phyloP scores from a whole-genome alignment of 2,329 filamentous ascomycete species.

The Fusarium austroafricanum region DNA sequence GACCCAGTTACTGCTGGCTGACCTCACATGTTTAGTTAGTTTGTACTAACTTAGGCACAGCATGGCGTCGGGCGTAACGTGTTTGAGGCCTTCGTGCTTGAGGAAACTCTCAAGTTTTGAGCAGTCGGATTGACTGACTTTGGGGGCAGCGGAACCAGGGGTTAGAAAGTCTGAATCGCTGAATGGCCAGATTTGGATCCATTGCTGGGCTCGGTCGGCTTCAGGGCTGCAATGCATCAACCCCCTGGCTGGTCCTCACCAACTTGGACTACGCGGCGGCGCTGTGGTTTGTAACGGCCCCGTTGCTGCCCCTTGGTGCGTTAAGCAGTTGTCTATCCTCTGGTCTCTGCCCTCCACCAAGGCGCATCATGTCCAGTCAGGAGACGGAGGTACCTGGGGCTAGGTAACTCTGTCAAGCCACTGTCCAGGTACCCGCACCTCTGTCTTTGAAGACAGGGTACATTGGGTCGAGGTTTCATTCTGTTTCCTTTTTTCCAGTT shows the following conservation, averaged over 20 bases:
- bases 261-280: slow-evolving; percentile 18
- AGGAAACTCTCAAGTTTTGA: slow-evolving; percentile 12
- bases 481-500: slow-evolving; percentile 37
- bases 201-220: slow-evolving; percentile 30
- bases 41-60: slow-evolving; percentile 23
- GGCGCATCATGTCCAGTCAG: slow-evolving; percentile 33
- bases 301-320: slow-evolving; percentile 37
- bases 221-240: slow-evolving; percentile 39
- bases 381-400: slow-evolving; percentile 35
- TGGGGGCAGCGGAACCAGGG: slow-evolving; percentile 36
- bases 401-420: slow-evolving; percentile 35
- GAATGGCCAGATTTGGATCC: slow-evolving; percentile 30
- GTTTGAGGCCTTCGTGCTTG: slow-evolving; percentile 36
- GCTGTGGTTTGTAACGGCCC: slow-evolving; percentile 39
- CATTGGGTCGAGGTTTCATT: slow-evolving; percentile 32
- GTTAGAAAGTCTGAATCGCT: slow-evolving; percentile 2
- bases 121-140: slow-evolving; percentile 25
- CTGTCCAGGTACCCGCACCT: slow-evolving; percentile 35
- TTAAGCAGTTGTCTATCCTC: slow-evolving; percentile 19
- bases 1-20: slow-evolving; percentile 16
- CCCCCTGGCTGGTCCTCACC: slow-evolving; percentile 30
- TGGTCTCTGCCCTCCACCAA: neutral
- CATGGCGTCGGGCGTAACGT: slow-evolving; percentile 27
- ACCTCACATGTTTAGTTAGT: slow-evolving; percentile 27
- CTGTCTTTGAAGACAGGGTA: slow-evolving; percentile 29